Evolutionary conservation across 768 basidiomycete genomes (phyloP).

Genomic region (Agaricus blazei): DNA sequence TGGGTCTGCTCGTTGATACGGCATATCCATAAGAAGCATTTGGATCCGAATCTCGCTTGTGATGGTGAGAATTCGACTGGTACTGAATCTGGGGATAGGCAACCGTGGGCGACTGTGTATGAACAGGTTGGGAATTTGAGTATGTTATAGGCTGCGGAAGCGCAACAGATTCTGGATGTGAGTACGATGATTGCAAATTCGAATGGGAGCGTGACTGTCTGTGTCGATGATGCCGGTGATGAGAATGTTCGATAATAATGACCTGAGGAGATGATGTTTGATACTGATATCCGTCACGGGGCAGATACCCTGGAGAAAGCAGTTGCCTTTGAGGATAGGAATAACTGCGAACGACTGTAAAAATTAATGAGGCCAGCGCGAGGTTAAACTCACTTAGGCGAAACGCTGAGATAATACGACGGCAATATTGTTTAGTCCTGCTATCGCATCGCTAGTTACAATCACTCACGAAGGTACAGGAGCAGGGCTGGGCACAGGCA

Average conservation of each 20-base stretch:
- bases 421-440: background rate
- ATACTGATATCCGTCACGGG: background rate
- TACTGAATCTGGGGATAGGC: conserved; percentile 1
- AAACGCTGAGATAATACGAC: background rate
- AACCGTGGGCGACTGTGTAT: conserved; percentile 2
- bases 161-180: conserved; percentile 4
- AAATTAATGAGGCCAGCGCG: conserved; percentile 5
- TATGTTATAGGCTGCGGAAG: conserved; percentile 13
- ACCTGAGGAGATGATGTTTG: conserved; percentile 12
- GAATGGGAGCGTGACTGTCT: conserved; percentile 16
- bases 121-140: conserved; percentile 12
- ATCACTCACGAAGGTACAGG: conserved; percentile 1
- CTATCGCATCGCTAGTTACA: background rate
- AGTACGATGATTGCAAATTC: background rate
- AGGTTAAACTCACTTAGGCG: background rate
- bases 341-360: too few species aligned
- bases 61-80: conserved; percentile 3
- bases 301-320: background rate
- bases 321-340: conserved; percentile 10
- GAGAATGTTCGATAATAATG: conserved; percentile 21
- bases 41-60: background rate
- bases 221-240: conserved; percentile 15
- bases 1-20: conserved; percentile 1
- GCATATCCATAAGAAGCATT: background rate
- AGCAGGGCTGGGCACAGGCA: conserved; percentile 10